Conservation (phyloP, 371 early-diverging fungal species). For the Capillidium rhysosporum region DNA sequence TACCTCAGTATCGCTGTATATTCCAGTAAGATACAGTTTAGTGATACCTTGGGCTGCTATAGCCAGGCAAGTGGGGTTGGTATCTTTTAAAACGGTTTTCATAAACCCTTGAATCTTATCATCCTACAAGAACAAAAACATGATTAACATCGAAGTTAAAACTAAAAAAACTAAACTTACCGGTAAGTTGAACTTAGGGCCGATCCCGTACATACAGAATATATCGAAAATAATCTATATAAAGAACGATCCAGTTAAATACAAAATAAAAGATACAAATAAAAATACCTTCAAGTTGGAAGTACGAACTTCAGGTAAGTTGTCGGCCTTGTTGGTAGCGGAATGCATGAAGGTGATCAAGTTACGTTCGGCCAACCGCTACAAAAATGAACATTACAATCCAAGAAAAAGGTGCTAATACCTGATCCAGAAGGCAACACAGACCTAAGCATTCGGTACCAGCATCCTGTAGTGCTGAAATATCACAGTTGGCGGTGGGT, state of each 20-base stretch:
- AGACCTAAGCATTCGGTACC: slow-evolving; percentile 67
- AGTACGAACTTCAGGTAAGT: slow-evolving; percentile 18
- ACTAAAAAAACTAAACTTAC: slow-evolving; percentile 8
- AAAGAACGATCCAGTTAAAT: neutral
- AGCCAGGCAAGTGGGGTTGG: slow-evolving; percentile 23
- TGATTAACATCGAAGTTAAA: neutral
- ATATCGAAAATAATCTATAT: slow-evolving; percentile 38
- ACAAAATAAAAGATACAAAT: neutral
- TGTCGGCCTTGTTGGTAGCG: slow-evolving; percentile 18
- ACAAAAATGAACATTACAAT: neutral
- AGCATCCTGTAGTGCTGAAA: slow-evolving; percentile 41
- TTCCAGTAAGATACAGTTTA: slow-evolving; percentile 37
- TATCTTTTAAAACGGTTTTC: slow-evolving; percentile 24
- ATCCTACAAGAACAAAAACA: slow-evolving; percentile 9
- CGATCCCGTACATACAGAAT: slow-evolving; percentile 23
- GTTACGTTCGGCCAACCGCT: slow-evolving; percentile 25
- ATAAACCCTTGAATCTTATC: slow-evolving; percentile 21
- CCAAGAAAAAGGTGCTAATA: slow-evolving; percentile 6
- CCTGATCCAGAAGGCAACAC: slow-evolving; percentile 41
- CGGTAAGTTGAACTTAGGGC: neutral
- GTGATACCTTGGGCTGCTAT: slow-evolving; percentile 35
- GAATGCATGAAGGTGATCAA: slow-evolving; percentile 21
- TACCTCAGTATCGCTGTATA: slow-evolving; percentile 28
- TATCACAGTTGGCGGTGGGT: slow-evolving; percentile 51
- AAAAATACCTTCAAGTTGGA: slow-evolving; percentile 15